phyloP scores from a whole-genome alignment of 2,329 filamentous ascomycete genomes.

The Xylogone sp. region DNA sequence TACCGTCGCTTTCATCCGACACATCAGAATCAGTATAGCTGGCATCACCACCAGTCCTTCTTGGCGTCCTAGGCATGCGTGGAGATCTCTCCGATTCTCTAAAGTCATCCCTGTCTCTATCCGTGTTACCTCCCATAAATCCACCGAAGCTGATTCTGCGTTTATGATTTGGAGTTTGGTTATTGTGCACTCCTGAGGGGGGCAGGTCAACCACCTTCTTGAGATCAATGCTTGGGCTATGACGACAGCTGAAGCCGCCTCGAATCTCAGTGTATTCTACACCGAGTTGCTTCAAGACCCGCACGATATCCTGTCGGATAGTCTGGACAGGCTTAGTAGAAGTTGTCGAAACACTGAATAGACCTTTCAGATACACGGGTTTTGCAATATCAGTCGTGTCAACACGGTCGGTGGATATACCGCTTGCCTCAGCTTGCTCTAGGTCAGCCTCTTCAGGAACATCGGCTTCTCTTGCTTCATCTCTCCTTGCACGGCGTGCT shows the following conservation, averaged over 20 bases:
- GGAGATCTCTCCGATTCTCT: slow-evolving; percentile 55
- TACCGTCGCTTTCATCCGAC: slow-evolving; percentile 69
- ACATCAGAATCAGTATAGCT: slow-evolving; percentile 86
- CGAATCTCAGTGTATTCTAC: slow-evolving; percentile 93
- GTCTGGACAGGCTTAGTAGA: slow-evolving; percentile 84
- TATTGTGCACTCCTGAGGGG: slow-evolving; percentile 50
- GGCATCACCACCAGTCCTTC: slow-evolving; percentile 51
- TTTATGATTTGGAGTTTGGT: slow-evolving; percentile 55
- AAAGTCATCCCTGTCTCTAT: slow-evolving; percentile 68
- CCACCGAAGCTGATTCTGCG: slow-evolving; percentile 84
- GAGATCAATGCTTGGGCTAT: slow-evolving; percentile 84
- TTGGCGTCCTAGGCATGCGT: slow-evolving; percentile 42
- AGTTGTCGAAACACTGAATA: slow-evolving; percentile 96
- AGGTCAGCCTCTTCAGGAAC: slow-evolving; percentile 89
- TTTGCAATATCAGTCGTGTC: slow-evolving; percentile 78
- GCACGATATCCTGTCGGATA: slow-evolving; percentile 85
- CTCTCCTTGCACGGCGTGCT: slow-evolving; percentile 70
- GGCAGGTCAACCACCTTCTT: slow-evolving; percentile 64
- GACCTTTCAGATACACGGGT: slow-evolving; percentile 90
- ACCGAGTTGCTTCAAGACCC: slow-evolving; percentile 80
- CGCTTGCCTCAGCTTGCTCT: slow-evolving; percentile 63
- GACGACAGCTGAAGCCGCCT: slow-evolving; percentile 86
- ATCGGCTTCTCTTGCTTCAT: slow-evolving; percentile 69
- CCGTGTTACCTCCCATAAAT: slow-evolving; percentile 47
- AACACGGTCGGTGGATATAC: slow-evolving; percentile 56